A percentile compares a stretch with the other conserved stretches of the same genome.
Conservation (phyloP, 176 grass and related monocot genomes). For the Elymus sibiricus region DNA sequence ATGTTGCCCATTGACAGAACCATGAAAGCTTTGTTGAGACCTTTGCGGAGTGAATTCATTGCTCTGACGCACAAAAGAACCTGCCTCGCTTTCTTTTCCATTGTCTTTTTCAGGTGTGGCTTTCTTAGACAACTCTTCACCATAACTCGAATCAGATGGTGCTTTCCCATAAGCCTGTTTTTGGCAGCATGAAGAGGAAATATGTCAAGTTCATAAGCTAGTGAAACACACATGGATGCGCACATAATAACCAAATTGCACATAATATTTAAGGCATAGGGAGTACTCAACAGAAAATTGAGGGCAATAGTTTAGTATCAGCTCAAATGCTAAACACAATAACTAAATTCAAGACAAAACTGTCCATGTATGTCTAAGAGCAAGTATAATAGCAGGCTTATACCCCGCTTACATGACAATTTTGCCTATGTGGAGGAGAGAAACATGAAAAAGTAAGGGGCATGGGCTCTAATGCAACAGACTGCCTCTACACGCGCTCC, state of each 20-base stretch:
- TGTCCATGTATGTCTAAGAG: not conserved
- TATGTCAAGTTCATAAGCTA: conserved; percentile 18
- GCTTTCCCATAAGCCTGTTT: conserved; percentile 48
- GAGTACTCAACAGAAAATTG: not conserved
- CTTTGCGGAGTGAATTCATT: conserved; percentile 17
- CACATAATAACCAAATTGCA: not conserved
- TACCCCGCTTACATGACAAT: no score
- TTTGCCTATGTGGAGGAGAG: no score
- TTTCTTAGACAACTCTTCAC: conserved; percentile 72
- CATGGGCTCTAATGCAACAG: no score
- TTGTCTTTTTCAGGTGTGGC: conserved; percentile 15
- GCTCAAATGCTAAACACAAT: not conserved
- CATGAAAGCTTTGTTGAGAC: conserved; percentile 5
- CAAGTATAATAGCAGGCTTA: no score
- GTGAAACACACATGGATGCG: not conserved
- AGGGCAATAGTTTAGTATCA: not conserved
- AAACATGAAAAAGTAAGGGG: no score
- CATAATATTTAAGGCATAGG: not conserved
- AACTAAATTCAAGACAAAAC: conserved; percentile 17
- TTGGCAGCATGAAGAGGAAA: conserved; percentile 25
- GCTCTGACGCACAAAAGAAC: not conserved
- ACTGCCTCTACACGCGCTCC: no score
- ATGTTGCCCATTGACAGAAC: conserved; percentile 20
- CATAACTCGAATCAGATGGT: conserved; percentile 43
- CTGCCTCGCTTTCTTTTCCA: conserved; percentile 36